Evolutionary conservation across 257 asterid genomes (phyloP), one percentile per base, ranked within the genome.

Genomic region (Apocynum venetum): DNA sequence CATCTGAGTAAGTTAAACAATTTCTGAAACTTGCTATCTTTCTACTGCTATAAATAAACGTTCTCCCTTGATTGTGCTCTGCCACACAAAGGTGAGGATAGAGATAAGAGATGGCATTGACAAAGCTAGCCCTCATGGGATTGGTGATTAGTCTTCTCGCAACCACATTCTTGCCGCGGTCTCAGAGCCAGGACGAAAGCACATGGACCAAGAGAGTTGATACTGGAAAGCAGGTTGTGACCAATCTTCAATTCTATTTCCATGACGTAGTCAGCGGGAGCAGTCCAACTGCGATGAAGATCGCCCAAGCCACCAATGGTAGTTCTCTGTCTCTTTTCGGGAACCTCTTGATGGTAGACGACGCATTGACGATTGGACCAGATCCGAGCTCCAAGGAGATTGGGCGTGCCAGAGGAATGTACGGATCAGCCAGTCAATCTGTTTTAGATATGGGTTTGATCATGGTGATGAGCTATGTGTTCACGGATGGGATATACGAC

Each of bases 391-490:
- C 98, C 0, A 90, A 83, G 82, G 19, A 77, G 0, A 76, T 93
- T 31, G 98, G 98, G 1, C 91, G 88, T 20, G 98, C 98, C 35
- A 80, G 96, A 44, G 98, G 98, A 31, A 14, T 91, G 72, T 93
- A 93, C 20, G 97, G 96, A 1, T 85, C 93, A 0, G 92, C 91
- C 3, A 89, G 91, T 46, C 91, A 86, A 76, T 75, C 88, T 4
- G 96, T 88, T 31, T 0, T 68, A 19, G 73, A 68, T 43, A 43
- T 88, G 3, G 88, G 89, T 35, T 87, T 91, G 4, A 78, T 93
- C 65, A 90, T 93, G 98, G 90, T 82, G 20, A 64, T 90, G 41
- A 87, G 82, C 77, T 91, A 88, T 63, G 89, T 84, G 2, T 90
- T 93, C 80, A 80, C 78, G 0, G 95, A 91, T 49, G 98, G 92